A percentile compares a stretch with the other conserved stretches of the same genome.
These are phyloP conservation scores for Phytopythium cucurbitacearum DNA, from an alignment of 352 stramenopile species.

Conservation along the genomic window DNA sequence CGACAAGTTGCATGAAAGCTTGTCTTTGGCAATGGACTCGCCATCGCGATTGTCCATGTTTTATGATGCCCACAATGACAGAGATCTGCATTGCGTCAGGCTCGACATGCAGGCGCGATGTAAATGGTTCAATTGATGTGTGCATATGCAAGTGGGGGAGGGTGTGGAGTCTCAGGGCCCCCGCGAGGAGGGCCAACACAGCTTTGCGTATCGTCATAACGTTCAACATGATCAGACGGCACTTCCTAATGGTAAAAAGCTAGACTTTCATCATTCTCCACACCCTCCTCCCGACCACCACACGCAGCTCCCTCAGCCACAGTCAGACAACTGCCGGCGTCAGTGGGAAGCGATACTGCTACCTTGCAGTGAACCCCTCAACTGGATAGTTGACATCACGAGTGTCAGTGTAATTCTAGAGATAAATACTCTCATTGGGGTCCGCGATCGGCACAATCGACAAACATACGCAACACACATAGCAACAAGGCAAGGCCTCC, in stretches of 20 bases:
- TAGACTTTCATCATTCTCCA: constrained; percentile 53
- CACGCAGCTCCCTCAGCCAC: constrained; percentile 5
- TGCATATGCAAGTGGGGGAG: neutral
- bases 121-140: neutral
- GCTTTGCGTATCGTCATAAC: constrained; percentile 50
- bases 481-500: too few relatives aligned
- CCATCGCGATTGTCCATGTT: too few relatives aligned
- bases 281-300: neutral
- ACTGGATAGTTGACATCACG: constrained; percentile 50
- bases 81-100: too few relatives aligned
- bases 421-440: constrained; percentile 9
- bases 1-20: too few relatives aligned
- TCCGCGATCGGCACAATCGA: too few relatives aligned
- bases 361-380: constrained; percentile 26
- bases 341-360: neutral
- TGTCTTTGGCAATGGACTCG: too few relatives aligned
- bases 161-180: constrained; percentile 41
- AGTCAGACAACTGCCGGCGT: neutral
- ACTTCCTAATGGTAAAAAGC: constrained; percentile 61
- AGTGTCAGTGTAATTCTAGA: constrained; percentile 74
- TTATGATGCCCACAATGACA: too few relatives aligned
- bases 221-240: constrained; percentile 70
- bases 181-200: constrained; percentile 24
- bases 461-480: too few relatives aligned
- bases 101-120: constrained; percentile 2